A percentile compares a stretch with the other conserved stretches of the same genome.
Evolutionary conservation across 2,329 filamentous ascomycete genomes (phyloP).

Genomic region (Pyrenophora graminea): DNA sequence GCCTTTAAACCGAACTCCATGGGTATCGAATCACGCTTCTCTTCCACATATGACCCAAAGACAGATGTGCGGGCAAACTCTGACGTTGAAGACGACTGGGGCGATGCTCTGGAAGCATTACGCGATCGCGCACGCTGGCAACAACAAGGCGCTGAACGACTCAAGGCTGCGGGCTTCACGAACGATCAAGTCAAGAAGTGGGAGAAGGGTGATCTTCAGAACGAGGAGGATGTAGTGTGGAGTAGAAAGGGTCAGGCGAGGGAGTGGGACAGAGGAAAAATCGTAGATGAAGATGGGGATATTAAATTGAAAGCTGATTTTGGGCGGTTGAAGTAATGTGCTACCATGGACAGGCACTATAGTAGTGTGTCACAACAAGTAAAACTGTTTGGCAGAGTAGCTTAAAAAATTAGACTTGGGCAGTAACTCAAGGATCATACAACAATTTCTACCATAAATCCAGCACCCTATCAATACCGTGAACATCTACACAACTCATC

Average conservation of each 20-base stretch:
- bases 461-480: too few species aligned
- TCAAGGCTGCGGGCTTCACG: conserved; percentile 77
- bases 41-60: conserved; percentile 63
- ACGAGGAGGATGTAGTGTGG: conserved; percentile 74
- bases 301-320: conserved; percentile 57
- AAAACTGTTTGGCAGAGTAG: too few species aligned
- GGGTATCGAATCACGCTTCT: conserved; percentile 81
- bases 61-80: conserved; percentile 59
- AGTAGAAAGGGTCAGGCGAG: conserved; percentile 68
- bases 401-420: too few species aligned
- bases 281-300: conserved; percentile 59
- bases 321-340: conserved; percentile 40
- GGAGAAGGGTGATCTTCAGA: conserved; percentile 65
- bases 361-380: not conserved
- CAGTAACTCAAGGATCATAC: too few species aligned
- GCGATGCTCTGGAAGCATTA: conserved; percentile 75
- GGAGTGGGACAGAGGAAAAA: conserved; percentile 70
- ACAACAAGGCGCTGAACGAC: conserved; percentile 72
- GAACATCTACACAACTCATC: not conserved
- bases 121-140: conserved; percentile 80
- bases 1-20: conserved; percentile 43
- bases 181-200: conserved; percentile 74
- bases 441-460: too few species aligned
- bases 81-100: conserved; percentile 70
- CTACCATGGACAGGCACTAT: not conserved